Percentiles rank a stretch among this genome's conserved stretches.
Evolutionary conservation across 1,284 basidiomycete genomes (phyloP).

Genomic region (Leccinum olivaceoglutinosum): DNA sequence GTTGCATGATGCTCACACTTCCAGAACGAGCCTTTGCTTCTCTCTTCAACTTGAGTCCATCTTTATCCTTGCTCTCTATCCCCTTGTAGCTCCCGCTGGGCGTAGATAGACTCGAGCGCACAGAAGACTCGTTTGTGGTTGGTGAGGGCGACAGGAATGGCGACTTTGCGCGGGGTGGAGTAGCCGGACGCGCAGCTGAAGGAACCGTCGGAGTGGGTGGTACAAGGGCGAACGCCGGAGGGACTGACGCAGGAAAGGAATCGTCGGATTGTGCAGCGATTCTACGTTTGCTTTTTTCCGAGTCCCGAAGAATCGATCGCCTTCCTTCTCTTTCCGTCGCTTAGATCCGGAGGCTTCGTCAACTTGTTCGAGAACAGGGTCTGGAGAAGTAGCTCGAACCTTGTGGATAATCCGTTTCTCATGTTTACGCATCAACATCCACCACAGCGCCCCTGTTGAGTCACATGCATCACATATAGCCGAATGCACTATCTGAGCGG

Average conservation of each 20-base stretch:
- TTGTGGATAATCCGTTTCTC: conserved; percentile 54
- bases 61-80: conserved; percentile 40
- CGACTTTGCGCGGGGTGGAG: conserved; percentile 51
- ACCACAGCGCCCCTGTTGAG: conserved; percentile 89
- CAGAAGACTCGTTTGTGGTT: conserved; percentile 45
- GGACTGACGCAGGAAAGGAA: conserved; percentile 47
- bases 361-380: conserved; percentile 29
- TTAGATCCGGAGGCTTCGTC: conserved; percentile 21
- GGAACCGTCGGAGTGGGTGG: conserved; percentile 67
- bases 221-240: conserved; percentile 64
- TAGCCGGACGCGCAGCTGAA: conserved; percentile 36
- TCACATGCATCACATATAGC: conserved; percentile 93
- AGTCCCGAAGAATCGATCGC: conserved; percentile 15
- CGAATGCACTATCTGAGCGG: conserved; percentile 90
- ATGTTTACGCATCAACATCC: conserved; percentile 85
- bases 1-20: conserved; percentile 90
- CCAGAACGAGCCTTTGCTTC: conserved; percentile 64
- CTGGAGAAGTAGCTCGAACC: conserved; percentile 19
- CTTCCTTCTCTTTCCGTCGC: conserved; percentile 31
- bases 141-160: conserved; percentile 60
- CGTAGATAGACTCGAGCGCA: conserved; percentile 59
- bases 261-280: conserved; percentile 28
- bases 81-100: conserved; percentile 49
- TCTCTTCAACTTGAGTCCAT: conserved; percentile 42
- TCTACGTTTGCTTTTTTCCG: conserved; percentile 20